Evolutionary conservation across 2,329 filamentous ascomycete genomes (phyloP), one percentile per base, ranked within the genome.

Genomic region (Ophiostoma populinum): DNA sequence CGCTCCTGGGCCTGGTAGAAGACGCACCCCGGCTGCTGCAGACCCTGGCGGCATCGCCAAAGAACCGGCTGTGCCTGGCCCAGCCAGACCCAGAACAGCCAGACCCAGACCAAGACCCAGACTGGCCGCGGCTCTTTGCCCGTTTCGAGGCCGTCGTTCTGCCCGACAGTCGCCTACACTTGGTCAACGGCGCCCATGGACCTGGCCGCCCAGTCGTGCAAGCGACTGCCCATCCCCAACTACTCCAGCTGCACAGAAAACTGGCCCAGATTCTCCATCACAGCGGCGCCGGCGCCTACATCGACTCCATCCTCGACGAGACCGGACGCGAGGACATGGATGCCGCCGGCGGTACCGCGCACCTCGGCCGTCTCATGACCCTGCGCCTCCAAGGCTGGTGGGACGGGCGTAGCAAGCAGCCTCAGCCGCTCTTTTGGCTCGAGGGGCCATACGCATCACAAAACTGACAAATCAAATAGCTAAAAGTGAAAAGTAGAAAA

Each of bases 381-480:
- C 35, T 42, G 29, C 35, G 40, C 10, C 37, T 42, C 6, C 38
- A 42, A 8, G 40, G 40, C 13, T 42, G 40, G 40, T 40, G 40
- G 38, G 31, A 40, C 19, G 40, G 40, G n/a, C n/a, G n/a, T n/a
- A n/a, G n/a, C n/a, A n/a, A n/a, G n/a, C n/a, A n/a, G n/a, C n/a
- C n/a, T n/a, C n/a, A n/a, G n/a, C n/a, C n/a, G n/a, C n/a, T n/a
- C n/a, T n/a, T n/a, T n/a, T n/a, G n/a, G n/a, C n/a, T n/a, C n/a
- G n/a, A n/a, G n/a, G n/a, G n/a, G n/a, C n/a, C n/a, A n/a, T n/a
- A n/a, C n/a, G n/a, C n/a, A n/a, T n/a, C n/a, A n/a, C n/a, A n/a
- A n/a, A n/a, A n/a, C n/a, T n/a, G n/a, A n/a, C n/a, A n/a, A n/a
- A n/a, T n/a, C n/a, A n/a, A n/a, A n/a, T n/a, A n/a, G n/a, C n/a